phyloP scores from a whole-genome alignment of 768 basidiomycete genomes.

The Lactarius hatsudake region DNA sequence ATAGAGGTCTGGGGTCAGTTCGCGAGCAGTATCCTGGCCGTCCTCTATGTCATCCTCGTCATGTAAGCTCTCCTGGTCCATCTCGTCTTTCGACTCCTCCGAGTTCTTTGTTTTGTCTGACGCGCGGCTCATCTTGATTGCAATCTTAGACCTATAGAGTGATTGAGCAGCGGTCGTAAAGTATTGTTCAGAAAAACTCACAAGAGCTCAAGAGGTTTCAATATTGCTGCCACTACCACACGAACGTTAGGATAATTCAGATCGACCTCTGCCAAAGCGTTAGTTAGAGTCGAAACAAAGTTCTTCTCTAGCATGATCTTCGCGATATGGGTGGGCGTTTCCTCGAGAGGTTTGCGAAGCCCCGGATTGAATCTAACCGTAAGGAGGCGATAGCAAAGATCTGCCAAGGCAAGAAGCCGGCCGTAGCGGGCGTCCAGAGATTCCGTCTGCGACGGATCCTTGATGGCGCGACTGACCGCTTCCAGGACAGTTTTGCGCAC shows the following conservation, averaged over 20 bases:
- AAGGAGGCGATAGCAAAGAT: slow-evolving; percentile 84
- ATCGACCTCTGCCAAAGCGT: slow-evolving; percentile 86
- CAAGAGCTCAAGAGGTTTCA: slow-evolving; percentile 89
- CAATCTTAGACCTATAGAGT: slow-evolving; percentile 75
- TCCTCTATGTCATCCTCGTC: slow-evolving; percentile 57
- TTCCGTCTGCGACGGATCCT: slow-evolving; percentile 64
- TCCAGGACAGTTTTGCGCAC: slow-evolving; percentile 93
- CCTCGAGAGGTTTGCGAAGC: slow-evolving; percentile 55
- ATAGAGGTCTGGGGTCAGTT: slow-evolving; percentile 91
- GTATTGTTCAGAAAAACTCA: slow-evolving; percentile 40
- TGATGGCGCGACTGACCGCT: slow-evolving; percentile 80
- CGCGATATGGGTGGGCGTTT: slow-evolving; percentile 86
- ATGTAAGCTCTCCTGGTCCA: slow-evolving; percentile 48
- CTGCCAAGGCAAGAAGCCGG: slow-evolving; percentile 79
- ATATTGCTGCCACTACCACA: slow-evolving; percentile 77
- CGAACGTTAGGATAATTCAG: slow-evolving; percentile 93
- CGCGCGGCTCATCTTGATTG: slow-evolving; percentile 95
- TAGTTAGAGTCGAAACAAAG: slow-evolving; percentile 86
- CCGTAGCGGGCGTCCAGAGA: slow-evolving; percentile 75
- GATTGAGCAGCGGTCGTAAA: background rate
- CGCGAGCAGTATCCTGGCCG: slow-evolving; percentile 59
- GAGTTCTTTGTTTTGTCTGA: slow-evolving; percentile 60
- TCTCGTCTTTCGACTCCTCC: slow-evolving; percentile 44
- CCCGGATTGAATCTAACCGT: slow-evolving; percentile 67
- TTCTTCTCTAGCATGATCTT: slow-evolving; percentile 99